Evolutionary conservation across 169 alveolate species (phyloP), one percentile per base, ranked within the genome.

Genomic region (Cryptosporidium muris): DNA sequence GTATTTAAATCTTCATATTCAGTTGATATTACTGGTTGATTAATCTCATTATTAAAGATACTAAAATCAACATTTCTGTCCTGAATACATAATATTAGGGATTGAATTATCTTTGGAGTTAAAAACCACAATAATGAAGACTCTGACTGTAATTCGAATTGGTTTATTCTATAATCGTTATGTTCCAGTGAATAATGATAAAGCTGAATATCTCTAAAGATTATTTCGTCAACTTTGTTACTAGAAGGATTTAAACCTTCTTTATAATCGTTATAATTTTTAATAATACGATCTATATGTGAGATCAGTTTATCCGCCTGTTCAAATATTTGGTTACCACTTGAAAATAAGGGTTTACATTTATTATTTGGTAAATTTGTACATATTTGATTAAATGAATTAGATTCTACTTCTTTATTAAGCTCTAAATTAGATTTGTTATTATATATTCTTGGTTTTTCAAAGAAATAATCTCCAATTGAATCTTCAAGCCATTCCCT

Each of bases 401-500:
- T 54, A 0, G 6, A 9, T 4, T 56, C 48, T 2, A 43, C 51
- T 2, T 25, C 16, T 0, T 6, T 9, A 8, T 34, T 4, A 3
- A 38, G 12, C 2, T 51, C 7, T 9, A 68, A 40, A 6, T 40
- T 51, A 64, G 8, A 16, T 37, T 34, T 47, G n/a, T 64, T 37
- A 12, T 12, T 25, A 12, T 14, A n/a, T 11, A 58, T 12, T 8
- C 47, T 14, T 38, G 16, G 48, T 52, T 74, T 54, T 12, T 58
- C 85, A 7, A 74, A 16, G 7, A 11, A 40, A 64, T 45, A 74
- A 34, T 12, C 9, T 12, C 58, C 67, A 25, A 74, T n/a, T n/a
- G 85, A 74, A 51, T 74, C 63, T 2, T 63, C 49, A 45, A 74
- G 51, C 85, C 85, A 74, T 47, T 52, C 60, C 34, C 85, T 74